Base-by-base conservation (phyloP, 768 basidiomycete genomes). In the Tricholoma terreum region DNA sequence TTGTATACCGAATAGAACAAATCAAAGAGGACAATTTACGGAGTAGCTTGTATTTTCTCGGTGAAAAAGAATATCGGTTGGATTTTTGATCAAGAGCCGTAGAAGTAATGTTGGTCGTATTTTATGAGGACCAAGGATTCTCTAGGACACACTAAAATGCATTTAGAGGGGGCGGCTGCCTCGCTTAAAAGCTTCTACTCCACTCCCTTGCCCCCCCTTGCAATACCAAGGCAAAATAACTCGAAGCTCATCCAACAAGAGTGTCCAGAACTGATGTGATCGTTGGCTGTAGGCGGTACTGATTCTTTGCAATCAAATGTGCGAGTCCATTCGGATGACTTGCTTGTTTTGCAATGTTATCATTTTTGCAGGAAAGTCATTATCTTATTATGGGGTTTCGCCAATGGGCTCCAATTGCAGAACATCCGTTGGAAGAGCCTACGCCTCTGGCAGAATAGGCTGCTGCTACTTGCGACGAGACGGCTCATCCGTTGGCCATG, bases 271-370 rank as follows among this genome's bases (percentile, higher is more conserved):
- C 72, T n/a, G 88, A 40, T 84, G 83, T n/a, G n/a, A n/a, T n/a
- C n/a, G n/a, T n/a, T n/a, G n/a, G n/a, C n/a, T n/a, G n/a, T n/a
- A n/a, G n/a, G n/a, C n/a, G n/a, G n/a, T n/a, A n/a, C n/a, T n/a
- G n/a, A n/a, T n/a, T n/a, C n/a, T n/a, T 27, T 38, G 22, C 57
- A 2, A 34, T 35, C 17, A 88, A 88, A 6, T 84, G 87, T 19
- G 86, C 83, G 0, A 85, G 90, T 60, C 84, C 89, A 1, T 92
- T 90, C 62, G 90, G 89, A 77, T 90, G 74, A 86, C 85, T 4
- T 90, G 90, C 65, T n/a, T 81, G 90, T 43, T 89, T 87, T 65
- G 89, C 89, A n/a, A 85, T 88, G 87, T 84, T 87, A 12, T 84
- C 88, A 5, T 89, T 89, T 69, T 90, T 88, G 82, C 6, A 84